These are phyloP conservation scores for Irpex sp. DNA, from an alignment of 1,284 basidiomycete genomes.

Conservation along the genomic window DNA sequence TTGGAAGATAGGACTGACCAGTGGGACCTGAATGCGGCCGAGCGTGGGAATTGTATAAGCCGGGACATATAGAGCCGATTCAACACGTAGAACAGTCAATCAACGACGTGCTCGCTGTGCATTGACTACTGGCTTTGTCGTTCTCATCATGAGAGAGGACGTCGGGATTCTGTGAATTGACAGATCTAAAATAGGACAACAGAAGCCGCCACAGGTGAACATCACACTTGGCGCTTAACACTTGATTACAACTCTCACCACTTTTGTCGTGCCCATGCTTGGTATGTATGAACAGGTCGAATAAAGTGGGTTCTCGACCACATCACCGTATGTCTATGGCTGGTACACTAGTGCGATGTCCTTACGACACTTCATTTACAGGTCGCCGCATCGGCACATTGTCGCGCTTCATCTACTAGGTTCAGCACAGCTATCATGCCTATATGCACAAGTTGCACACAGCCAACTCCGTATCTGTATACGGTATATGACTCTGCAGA, in stretches of 20 bases:
- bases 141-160: not conserved
- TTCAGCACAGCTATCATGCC: slow-evolving; percentile 53
- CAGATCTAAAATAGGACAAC: not conserved
- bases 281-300: not conserved
- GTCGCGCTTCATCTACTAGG: not conserved
- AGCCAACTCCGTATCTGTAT: slow-evolving; percentile 68
- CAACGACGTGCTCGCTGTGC: not conserved
- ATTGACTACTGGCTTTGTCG: not conserved
- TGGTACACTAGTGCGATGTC: not conserved
- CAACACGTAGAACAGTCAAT: no score
- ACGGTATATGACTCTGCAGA: slow-evolving; percentile 82
- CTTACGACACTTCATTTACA: not conserved
- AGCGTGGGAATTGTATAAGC: not conserved
- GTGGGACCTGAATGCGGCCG: not conserved
- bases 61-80: not conserved
- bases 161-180: not conserved
- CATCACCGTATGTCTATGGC: no score
- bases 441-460: slow-evolving; percentile 78
- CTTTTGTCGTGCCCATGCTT: not conserved
- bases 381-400: not conserved
- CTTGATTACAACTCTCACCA: not conserved
- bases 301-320: not conserved
- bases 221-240: not conserved
- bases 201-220: not conserved
- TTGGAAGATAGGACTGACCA: not conserved